phyloP scores from a whole-genome alignment of 1,284 basidiomycete species.

The Ganoderma leucocontextum region DNA sequence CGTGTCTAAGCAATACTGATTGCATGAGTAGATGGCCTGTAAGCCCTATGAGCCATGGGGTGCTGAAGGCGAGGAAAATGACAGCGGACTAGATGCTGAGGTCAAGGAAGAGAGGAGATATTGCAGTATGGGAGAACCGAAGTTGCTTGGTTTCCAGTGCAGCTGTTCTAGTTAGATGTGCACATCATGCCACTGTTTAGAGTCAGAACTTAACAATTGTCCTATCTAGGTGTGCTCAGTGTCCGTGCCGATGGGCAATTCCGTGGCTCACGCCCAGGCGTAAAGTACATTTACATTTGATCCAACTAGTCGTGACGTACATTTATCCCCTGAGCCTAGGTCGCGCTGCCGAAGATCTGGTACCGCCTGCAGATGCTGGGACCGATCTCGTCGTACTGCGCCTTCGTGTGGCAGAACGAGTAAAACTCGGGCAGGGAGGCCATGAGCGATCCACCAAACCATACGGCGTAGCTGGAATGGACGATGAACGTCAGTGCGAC shows the following conservation, averaged over 20 bases:
- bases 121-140: conserved; percentile 80
- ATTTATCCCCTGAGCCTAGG: conserved; percentile 49
- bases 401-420: conserved; percentile 96
- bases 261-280: conserved; percentile 5
- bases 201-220: not conserved
- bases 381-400: conserved; percentile 97
- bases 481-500: conserved; percentile 2
- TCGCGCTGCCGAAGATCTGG: conserved; percentile 93
- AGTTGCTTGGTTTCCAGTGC: conserved; percentile 91
- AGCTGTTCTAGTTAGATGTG: conserved; percentile 83
- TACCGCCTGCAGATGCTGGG: conserved; percentile 95
- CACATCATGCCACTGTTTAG: not conserved
- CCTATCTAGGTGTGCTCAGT: not conserved
- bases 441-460: conserved; percentile 96
- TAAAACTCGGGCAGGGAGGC: conserved; percentile 97
- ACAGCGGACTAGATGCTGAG: conserved; percentile 60
- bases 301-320: conserved; percentile 27
- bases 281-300: conserved; percentile 34
- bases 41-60: conserved; percentile 86
- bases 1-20: conserved; percentile 25
- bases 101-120: conserved; percentile 77
- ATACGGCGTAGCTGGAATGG: conserved; percentile 86
- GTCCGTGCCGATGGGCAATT: conserved; percentile 7
- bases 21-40: conserved; percentile 74
- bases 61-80: conserved; percentile 60